Evolutionary conservation across 129 eudicot genomes (phyloP), one percentile per base, ranked within the genome.

Genomic region (Tagetes patula): DNA sequence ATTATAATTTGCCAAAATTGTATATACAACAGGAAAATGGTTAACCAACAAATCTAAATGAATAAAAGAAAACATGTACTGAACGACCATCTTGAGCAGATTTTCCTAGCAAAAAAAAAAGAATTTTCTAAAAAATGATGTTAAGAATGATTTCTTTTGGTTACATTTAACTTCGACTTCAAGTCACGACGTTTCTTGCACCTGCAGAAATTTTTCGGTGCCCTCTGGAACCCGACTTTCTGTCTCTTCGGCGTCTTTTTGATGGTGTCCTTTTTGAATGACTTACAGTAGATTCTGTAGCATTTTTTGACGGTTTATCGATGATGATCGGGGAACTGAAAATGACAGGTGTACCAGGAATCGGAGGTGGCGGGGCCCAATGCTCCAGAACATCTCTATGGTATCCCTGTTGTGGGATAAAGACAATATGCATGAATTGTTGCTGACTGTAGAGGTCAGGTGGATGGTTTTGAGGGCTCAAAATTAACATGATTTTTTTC

Each of bases 321-420:
- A n/a, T 10, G 40, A 78, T 59, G 12, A 53, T 8, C 55, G 85
- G 88, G 73, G 84, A 89, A 65, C 66, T 85, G 45, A 71, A 14
- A 27, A 50, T 46, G 13, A 65, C 75, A 45, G 48, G 62, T 49
- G 72, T 54, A 75, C 70, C 73, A 43, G 77, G 77, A 47, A 67
- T 71, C 4, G 86, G 88, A 32, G 91, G 89, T 38, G 92, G 87
- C 1, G 86, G 85, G 50, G 87, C 86, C 91, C 82, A 81, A 46
- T 80, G 85, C 83, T 83, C 96, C 30, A 90, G 82, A 30, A 88
- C 77, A 55, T 90, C 97, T 77, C 92, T 68, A 70, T 90, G 99
- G 80, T 95, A 95, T 39, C 93, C 97, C 99, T 95, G 39, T 33
- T 36, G 14, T 12, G 43, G 65, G 4, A 3, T 1, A 48, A 52